Base-by-base conservation (phyloP, 352 stramenopile species). In the Pythium apleroticum region DNA sequence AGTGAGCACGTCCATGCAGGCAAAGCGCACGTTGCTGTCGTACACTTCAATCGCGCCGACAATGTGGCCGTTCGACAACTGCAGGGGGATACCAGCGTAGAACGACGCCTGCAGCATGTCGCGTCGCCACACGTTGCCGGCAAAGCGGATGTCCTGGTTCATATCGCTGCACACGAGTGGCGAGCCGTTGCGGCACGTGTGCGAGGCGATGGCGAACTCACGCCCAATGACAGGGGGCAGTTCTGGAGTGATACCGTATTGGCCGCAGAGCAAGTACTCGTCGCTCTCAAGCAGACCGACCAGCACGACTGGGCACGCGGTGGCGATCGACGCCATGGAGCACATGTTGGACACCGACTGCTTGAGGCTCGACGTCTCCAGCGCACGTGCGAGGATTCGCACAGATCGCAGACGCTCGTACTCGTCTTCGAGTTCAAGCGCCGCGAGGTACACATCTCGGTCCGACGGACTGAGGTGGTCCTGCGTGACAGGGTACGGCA, bases 11-110 rank as follows among this genome's bases (percentile, higher is more conserved):
- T 91, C 73, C 35, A 74, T 74, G 60, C 86, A 95, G 20, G 73
- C 79, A 52, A 72, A 84, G 7, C 84, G 82, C 5, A 75, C 63
- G 15, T 74, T 72, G 20, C 30, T 37, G 56, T 91, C 84, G 55
- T 86, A 89, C 3, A 95, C 82, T 52, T 95, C 86, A 28, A 95
- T 69, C 4, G 74, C 70, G 22, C 86, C 86, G 31, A 95, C 74
- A 20, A 84, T 84, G 62, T 88, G 76, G 31, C 84, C 84, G 27
- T 86, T 90, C 25, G 75, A 78, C 10, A 95, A 76, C 35, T 80
- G 77, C 20, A 96, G 48, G 22, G 89, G 89, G 41, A 93, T 93
- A 15, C 86, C 89, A 1, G 84, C 86, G 57, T 96, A 95, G 46
- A 96, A 95, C 1, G 60, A 63, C 11, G 79, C 70, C 27, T 75